Base-by-base conservation (phyloP, 768 basidiomycete genomes). In the Boletus edulis region DNA sequence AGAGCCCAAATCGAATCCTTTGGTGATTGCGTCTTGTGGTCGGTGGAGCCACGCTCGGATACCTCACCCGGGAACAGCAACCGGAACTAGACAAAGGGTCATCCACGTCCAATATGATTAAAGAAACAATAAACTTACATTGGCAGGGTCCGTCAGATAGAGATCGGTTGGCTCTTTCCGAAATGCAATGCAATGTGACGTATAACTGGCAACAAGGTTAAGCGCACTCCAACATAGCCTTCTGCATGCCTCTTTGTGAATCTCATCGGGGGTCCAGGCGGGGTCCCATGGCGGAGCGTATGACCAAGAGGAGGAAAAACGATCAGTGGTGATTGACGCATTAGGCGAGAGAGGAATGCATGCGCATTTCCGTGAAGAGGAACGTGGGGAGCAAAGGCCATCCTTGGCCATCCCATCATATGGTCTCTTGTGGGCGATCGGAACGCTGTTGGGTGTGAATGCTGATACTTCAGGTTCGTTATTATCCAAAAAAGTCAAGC, bases 1-100 rank as follows among this genome's bases (percentile, higher is more conserved):
- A 92, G 73, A 0, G 87, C 89, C 89, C 89, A 91, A 2, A 92
- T 78, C 15, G 85, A 84, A 57, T 91, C 87, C 66, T 90, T 91
- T 15, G 84, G 78, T 17, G 85, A 85, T 34, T 77, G 77, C 32
- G 73, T 71, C 52, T 76, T 73, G 50, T 72, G 72, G 22, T 74
- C 70, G 40, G 73, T 61, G 7, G 80, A 73, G 18, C 71, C 64
- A 48, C 82, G 81, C 62, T 85, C 82, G 41, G 78, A 72, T 8
- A 80, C 77, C 69, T 92, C 89, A 1, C 87, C 89, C 2, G 90
- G 90, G 68, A 91, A 91, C 40, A 90, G 73, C 83, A 91, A 59
- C 44, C 59, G 53, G 43, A 58, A 62, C 63, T 63, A 59, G 12
- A 55, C 15, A 46, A 45, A 27, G n/a, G 47, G 11, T 66, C 45